Evolutionary conservation across 1,284 basidiomycete genomes (phyloP).

Genomic region (Tilletia horrida): DNA sequence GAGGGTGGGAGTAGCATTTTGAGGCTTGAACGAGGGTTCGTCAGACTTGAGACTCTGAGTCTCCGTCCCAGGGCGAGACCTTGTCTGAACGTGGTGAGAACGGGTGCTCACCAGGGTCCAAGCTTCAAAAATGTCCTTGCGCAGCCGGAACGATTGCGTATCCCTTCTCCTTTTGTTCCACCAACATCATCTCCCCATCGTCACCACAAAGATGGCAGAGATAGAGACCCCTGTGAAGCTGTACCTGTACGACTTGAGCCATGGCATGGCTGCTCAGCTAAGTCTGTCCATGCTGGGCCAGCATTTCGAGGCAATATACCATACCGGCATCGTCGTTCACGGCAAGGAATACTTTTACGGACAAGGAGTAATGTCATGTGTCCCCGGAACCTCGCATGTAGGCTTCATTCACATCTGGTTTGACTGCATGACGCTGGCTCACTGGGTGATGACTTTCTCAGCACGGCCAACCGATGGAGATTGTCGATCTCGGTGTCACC

Average conservation of each 20-base stretch:
- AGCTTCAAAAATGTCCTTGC: too few relatives aligned
- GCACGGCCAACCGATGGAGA: slow-evolving; percentile 72
- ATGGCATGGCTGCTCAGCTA: slow-evolving; percentile 73
- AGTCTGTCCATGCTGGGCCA: slow-evolving; percentile 74
- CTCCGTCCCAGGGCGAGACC: too few relatives aligned
- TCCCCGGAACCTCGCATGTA: slow-evolving; percentile 47
- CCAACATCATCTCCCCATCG: too few relatives aligned
- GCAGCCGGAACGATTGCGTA: too few relatives aligned
- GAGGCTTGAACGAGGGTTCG: too few relatives aligned
- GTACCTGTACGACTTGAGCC: slow-evolving; percentile 85
- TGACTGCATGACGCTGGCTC: slow-evolving; percentile 21
- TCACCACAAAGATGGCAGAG: too few relatives aligned
- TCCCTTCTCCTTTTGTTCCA: too few relatives aligned
- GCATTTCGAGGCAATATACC: slow-evolving; percentile 55
- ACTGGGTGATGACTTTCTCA: too few relatives aligned
- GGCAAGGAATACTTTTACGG: slow-evolving; percentile 84
- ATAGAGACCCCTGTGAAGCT: slow-evolving; percentile 62
- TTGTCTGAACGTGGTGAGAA: too few relatives aligned
- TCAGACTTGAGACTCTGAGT: too few relatives aligned
- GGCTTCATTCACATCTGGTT: slow-evolving; percentile 14
- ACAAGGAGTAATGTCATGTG: slow-evolving; percentile 69
- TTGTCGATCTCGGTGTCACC: slow-evolving; percentile 77
- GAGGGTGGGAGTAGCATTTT: too few relatives aligned
- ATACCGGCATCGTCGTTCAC: slow-evolving; percentile 83
- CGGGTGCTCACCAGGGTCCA: too few relatives aligned